Evolutionary conservation across 2,329 filamentous ascomycete species (phyloP).

Genomic region (Amesomyces nigricolor): DNA sequence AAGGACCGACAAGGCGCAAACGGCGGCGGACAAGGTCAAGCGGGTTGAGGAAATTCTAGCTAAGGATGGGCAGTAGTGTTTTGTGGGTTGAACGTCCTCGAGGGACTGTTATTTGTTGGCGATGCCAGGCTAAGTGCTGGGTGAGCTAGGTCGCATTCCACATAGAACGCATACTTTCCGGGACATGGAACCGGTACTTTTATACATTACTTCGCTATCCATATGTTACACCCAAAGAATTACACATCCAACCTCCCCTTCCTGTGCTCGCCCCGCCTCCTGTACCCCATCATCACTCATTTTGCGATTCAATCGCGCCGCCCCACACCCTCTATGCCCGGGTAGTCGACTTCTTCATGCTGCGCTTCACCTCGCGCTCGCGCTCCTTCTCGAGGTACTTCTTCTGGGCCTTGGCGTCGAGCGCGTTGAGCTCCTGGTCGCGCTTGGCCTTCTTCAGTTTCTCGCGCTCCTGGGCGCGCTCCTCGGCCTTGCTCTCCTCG

Average conservation of each 20-base stretch:
- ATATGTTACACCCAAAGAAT: no score
- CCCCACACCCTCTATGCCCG: constrained; percentile 36
- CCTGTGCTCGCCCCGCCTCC: no score
- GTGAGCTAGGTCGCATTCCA: no score
- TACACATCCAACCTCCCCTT: no score
- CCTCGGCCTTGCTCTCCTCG: constrained; percentile 76
- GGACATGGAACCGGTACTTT: no score
- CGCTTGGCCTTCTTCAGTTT: constrained; percentile 83
- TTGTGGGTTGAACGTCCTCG: neutral
- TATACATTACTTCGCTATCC: no score
- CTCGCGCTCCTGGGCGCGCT: constrained; percentile 65
- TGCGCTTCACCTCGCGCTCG: constrained; percentile 62
- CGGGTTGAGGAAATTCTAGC: constrained; percentile 49
- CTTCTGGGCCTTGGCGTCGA: constrained; percentile 79
- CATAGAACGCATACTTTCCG: no score
- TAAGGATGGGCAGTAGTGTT: constrained; percentile 18
- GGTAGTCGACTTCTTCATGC: constrained; percentile 49
- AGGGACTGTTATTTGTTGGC: no score
- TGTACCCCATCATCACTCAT: no score
- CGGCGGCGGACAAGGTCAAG: constrained; percentile 73
- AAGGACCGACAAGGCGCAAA: constrained; percentile 84
- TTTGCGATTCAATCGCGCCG: no score
- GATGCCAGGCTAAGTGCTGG: no score
- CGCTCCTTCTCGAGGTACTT: constrained; percentile 78
- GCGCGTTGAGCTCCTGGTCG: constrained; percentile 69